Base-by-base conservation (phyloP, 345 rosid species). In the Psidium friedrichsthalianum region DNA sequence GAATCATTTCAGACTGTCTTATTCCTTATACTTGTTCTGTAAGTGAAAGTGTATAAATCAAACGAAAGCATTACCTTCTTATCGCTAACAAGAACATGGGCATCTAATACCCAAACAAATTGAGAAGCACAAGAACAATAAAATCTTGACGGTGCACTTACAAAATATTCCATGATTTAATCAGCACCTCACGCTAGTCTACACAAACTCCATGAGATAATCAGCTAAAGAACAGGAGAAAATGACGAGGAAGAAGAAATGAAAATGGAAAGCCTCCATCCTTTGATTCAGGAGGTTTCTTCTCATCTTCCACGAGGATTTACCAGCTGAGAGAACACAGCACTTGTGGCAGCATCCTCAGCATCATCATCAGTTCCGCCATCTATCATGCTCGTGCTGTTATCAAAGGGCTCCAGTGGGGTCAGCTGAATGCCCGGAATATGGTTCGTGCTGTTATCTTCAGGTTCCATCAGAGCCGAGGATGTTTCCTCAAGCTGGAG, bases 261-360 rank as follows among this genome's bases (percentile, higher is more conserved):
- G 51, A 74, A 59, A 83, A 64, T 86, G 82, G 84, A 56, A 89
- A 87, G 88, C 82, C 64, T 52, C 57, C 52, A 36, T n/a, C 18
- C 58, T 69, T 49, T 36, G 51, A 82, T 12, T 87, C 84, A 74
- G 58, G 86, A 25, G 56, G 82, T 88, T 82, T 51, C 57, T 81
- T 54, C 87, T 90, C 87, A 97, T 87, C 99, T 93, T 87, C 99
- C 99, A 32, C 99, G 96, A 87, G 99, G 99, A 90, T 97, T 95
- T 58, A 97, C 99, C 55, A 97, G 95, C 92, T 97, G 99, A 15
- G 99, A 97, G 87, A 97, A 97, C 83, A 97, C 99, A 27, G 98
- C 96, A 90, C 97, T 97, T 1, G 96, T 93, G 20, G 99, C 94
- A 32, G 91, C 98, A 83, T 95, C 98, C 87, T 92, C 99, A 6